Percentiles rank a stretch among this genome's conserved stretches.
These are phyloP conservation scores for Gastrolobium bilobum DNA, from an alignment of 306 rosid species.

Conservation along the genomic window DNA sequence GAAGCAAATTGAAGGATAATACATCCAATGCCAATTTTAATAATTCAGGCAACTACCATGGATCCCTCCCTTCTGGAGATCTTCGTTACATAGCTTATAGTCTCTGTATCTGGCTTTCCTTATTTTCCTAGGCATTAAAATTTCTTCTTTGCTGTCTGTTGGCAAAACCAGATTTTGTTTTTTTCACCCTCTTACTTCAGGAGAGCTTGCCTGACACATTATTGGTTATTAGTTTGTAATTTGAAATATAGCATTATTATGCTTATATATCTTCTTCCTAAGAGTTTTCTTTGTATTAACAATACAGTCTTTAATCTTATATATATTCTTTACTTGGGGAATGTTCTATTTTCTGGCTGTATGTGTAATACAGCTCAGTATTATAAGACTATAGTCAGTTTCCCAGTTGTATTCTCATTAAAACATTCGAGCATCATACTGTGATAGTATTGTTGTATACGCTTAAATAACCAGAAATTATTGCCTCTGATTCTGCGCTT, in stretches of 20 bases:
- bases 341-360: background rate
- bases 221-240: constrained; percentile 1
- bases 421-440: constrained; percentile 1
- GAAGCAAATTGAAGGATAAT: constrained; percentile 15
- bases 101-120: background rate
- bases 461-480: constrained; percentile 15
- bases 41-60: background rate
- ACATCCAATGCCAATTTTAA: background rate
- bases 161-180: background rate
- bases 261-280: background rate
- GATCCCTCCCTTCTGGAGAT: background rate
- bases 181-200: background rate
- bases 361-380: background rate
- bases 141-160: constrained; percentile 25
- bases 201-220: background rate
- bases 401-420: background rate
- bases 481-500: constrained; percentile 14
- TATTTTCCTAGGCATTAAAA: background rate
- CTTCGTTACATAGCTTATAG: background rate
- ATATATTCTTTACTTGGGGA: constrained; percentile 10
- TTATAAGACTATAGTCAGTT: background rate
- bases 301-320: background rate
- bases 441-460: background rate
- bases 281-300: background rate
- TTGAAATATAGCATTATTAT: background rate